These are phyloP conservation scores for Conticribra guillardii DNA, from an alignment of 108 stramenopile species.

Conservation along the genomic window DNA sequence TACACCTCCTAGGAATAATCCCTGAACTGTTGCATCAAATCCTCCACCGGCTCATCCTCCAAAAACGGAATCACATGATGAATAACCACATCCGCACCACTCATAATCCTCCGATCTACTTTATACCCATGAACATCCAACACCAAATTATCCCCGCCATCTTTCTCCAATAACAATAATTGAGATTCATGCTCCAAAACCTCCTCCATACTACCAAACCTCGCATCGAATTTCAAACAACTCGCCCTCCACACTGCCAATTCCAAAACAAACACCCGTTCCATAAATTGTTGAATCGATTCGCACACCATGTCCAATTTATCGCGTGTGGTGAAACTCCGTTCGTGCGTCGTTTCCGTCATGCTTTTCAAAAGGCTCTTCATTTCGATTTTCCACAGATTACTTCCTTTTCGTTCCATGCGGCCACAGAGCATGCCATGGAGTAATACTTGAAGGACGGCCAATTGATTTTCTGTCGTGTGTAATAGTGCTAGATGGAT, in stretches of 20 bases:
- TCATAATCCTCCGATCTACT: conserved; percentile 45
- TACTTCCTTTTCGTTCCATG: conserved; percentile 54
- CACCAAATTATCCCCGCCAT: background rate
- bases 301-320: conserved; percentile 60
- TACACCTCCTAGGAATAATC: conserved; percentile 20
- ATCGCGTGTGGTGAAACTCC: conserved; percentile 63
- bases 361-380: conserved; percentile 40
- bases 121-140: conserved; percentile 47
- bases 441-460: conserved; percentile 41
- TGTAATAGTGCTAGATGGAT: conserved; percentile 63
- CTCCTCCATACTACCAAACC: conserved; percentile 21
- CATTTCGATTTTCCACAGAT: conserved; percentile 60
- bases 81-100: conserved; percentile 68
- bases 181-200: conserved; percentile 24
- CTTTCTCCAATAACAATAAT: background rate
- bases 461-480: conserved; percentile 39
- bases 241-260: conserved; percentile 63
- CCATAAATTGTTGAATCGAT: conserved; percentile 42
- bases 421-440: conserved; percentile 58
- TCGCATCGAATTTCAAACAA: conserved; percentile 35
- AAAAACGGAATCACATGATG: conserved; percentile 64
- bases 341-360: conserved; percentile 54
- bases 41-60: conserved; percentile 59
- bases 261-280: conserved; percentile 53
- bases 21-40: conserved; percentile 40